phyloP scores from a whole-genome alignment of 2,329 filamentous ascomycete species.

The Orbilia javanica region DNA sequence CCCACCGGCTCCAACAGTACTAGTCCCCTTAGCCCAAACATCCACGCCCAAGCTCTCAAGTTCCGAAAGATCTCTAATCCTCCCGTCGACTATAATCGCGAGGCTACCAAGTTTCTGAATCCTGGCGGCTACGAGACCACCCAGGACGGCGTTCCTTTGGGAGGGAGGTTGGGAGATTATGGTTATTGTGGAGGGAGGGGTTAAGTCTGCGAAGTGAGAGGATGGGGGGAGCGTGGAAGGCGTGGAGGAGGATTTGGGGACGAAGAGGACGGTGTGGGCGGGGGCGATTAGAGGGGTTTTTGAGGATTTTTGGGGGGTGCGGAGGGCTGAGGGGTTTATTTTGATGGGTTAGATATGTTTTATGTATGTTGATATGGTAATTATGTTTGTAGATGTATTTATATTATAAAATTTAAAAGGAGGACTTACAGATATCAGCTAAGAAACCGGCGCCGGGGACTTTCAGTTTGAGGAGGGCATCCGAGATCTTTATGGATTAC shows the following conservation, averaged over 20 bases:
- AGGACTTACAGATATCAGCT: constrained; percentile 71
- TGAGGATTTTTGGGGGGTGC: constrained; percentile 60
- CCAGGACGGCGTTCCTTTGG: constrained; percentile 78
- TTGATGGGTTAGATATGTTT: too few species aligned
- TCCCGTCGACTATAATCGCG: constrained; percentile 76
- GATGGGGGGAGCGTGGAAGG: constrained; percentile 64
- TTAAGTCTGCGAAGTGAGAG: constrained; percentile 78
- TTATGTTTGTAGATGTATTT: background rate
- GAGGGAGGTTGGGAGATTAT: constrained; percentile 75
- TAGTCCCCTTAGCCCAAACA: constrained; percentile 72
- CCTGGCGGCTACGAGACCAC: constrained; percentile 80
- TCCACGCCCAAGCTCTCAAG: constrained; percentile 71
- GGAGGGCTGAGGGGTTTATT: too few species aligned
- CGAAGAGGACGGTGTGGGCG: constrained; percentile 75
- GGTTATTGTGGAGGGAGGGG: constrained; percentile 73
- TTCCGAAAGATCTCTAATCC: constrained; percentile 74
- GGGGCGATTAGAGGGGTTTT: constrained; percentile 67
- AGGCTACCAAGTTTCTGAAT: constrained; percentile 74
- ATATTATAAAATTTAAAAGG: constrained; percentile 24
- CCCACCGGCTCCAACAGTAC: constrained; percentile 72
- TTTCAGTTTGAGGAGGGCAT: constrained; percentile 78
- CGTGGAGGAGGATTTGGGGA: constrained; percentile 69
- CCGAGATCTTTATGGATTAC: constrained; percentile 72
- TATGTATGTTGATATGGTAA: background rate
- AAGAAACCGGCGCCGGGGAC: constrained; percentile 76